A percentile compares a stretch with the other conserved stretches of the same genome.
Conservation (phyloP, 805 yeast genomes). For the Saccharomycopsis capsularis region DNA sequence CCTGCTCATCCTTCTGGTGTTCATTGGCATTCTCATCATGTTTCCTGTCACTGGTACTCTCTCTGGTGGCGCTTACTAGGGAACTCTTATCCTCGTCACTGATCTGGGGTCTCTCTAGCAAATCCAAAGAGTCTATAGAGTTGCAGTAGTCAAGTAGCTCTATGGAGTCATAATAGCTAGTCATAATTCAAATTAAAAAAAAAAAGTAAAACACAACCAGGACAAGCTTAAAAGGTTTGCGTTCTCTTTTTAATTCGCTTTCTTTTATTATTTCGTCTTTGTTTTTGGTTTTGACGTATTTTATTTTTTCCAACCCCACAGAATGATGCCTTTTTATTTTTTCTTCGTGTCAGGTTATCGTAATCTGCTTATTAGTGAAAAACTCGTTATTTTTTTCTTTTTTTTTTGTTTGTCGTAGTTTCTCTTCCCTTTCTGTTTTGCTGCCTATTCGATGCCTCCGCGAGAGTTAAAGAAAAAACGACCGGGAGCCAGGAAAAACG, state of each 20-base stretch:
- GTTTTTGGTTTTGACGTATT: not conserved
- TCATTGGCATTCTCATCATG: not conserved
- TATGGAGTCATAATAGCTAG: slow-evolving; percentile 15
- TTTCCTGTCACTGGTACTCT: no score
- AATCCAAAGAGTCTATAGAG: slow-evolving; percentile 15
- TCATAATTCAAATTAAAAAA: slow-evolving; percentile 1
- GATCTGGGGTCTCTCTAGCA: slow-evolving; percentile 1
- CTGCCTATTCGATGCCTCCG: no score
- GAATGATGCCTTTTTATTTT: no score
- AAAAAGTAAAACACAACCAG: not conserved
- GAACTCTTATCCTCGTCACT: no score
- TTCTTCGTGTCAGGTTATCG: no score
- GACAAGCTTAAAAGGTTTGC: not conserved
- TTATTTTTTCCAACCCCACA: not conserved
- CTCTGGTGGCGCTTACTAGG: not conserved
- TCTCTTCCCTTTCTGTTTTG: no score
- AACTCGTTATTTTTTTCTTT: no score
- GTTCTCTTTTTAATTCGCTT: not conserved
- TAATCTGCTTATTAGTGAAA: no score
- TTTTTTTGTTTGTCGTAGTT: no score
- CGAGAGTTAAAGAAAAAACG: no score
- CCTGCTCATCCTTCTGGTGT: not conserved
- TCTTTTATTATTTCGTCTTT: not conserved
- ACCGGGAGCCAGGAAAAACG: no score
- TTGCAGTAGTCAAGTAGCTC: slow-evolving; percentile 19